Conservation (phyloP, 768 basidiomycete species). For the Gautieria morchelliformis region DNA sequence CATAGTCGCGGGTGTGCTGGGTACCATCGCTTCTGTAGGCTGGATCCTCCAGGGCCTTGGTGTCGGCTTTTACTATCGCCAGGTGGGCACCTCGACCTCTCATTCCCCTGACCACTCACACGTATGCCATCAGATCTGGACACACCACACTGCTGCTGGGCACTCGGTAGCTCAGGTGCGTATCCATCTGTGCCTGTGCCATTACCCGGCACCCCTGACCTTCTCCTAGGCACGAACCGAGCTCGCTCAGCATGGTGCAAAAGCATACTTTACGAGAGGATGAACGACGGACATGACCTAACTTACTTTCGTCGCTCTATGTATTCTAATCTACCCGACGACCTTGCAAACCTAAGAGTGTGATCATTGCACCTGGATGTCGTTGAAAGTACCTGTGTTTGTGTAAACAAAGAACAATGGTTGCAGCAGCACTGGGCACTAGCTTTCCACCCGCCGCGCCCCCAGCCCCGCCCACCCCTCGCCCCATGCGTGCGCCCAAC, state of each 20-base stretch:
- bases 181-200: constrained; percentile 7
- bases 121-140: constrained; percentile 49
- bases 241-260: constrained; percentile 74
- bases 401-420: too few species aligned
- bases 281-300: constrained; percentile 23
- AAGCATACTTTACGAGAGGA: constrained; percentile 80
- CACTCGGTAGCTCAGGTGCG: constrained; percentile 81
- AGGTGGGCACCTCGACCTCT: constrained; percentile 34
- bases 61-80: constrained; percentile 70
- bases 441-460: too few species aligned
- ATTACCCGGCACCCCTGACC: background rate
- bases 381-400: too few species aligned
- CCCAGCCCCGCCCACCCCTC: too few species aligned
- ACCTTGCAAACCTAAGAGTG: too few species aligned
- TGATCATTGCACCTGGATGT: too few species aligned
- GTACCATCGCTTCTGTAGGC: constrained; percentile 71
- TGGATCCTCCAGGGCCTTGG: constrained; percentile 84
- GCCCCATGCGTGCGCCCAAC: too few species aligned
- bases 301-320: background rate
- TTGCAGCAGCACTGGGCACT: too few species aligned
- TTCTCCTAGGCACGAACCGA: constrained; percentile 66
- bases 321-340: constrained; percentile 2
- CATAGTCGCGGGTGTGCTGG: constrained; percentile 74
- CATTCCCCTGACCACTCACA: constrained; percentile 5
- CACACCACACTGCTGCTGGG: constrained; percentile 71